A percentile compares a stretch with the other conserved stretches of the same genome.
Evolutionary conservation across 768 basidiomycete species (phyloP).

Genomic region (Lentinus tigrinus): DNA sequence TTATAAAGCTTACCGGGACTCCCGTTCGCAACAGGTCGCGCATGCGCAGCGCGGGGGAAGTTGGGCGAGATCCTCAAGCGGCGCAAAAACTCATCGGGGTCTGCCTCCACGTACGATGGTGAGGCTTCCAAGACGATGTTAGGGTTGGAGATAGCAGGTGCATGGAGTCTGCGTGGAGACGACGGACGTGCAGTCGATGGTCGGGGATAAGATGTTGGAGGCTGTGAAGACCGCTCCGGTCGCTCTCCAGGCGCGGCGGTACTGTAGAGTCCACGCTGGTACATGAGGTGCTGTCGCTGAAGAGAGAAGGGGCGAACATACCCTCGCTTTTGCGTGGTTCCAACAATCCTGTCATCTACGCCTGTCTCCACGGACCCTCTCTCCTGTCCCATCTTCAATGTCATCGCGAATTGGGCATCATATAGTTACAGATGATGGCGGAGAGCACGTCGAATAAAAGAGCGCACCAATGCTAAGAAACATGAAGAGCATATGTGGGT

Average conservation of each 20-base stretch:
- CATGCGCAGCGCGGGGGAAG: constrained; percentile 38
- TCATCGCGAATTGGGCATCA: constrained; percentile 9
- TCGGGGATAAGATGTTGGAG: constrained; percentile 28
- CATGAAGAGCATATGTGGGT: too few species aligned
- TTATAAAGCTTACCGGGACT: constrained; percentile 60
- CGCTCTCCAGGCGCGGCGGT: constrained; percentile 46
- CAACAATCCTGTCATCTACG: constrained; percentile 63
- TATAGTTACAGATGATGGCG: constrained; percentile 21
- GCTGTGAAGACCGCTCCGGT: constrained; percentile 40
- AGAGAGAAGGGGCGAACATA: constrained; percentile 35
- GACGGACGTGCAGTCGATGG: constrained; percentile 34
- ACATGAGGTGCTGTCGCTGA: background rate
- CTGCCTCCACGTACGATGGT: constrained; percentile 40
- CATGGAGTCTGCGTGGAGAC: constrained; percentile 26
- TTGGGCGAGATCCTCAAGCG: constrained; percentile 62
- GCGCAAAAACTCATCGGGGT: constrained; percentile 75
- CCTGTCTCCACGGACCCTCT: constrained; percentile 40
- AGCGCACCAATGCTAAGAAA: constrained; percentile 1
- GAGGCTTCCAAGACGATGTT: constrained; percentile 39
- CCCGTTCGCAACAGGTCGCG: constrained; percentile 25
- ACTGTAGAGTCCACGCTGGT: constrained; percentile 30
- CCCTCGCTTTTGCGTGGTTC: constrained; percentile 62
- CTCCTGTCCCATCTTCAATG: constrained; percentile 34
- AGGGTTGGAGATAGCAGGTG: constrained; percentile 19
- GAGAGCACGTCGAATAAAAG: constrained; percentile 2